Evolutionary conservation across 2,329 filamentous ascomycete species (phyloP).

Genomic region (Remersonia thermophila): DNA sequence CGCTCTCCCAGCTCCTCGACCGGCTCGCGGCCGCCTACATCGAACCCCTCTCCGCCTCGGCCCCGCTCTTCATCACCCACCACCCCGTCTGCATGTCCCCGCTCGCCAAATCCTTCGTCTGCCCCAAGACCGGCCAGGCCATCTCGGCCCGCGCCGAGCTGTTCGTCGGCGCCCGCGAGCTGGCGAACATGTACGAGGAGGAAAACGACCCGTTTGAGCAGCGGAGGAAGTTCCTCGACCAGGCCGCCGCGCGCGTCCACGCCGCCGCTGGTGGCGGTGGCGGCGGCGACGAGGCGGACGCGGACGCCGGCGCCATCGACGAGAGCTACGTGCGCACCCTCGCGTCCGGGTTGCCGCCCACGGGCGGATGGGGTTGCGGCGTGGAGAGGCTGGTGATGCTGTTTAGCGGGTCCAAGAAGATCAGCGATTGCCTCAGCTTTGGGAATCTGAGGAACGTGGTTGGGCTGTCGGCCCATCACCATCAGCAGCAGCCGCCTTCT

Average conservation of each 20-base stretch:
- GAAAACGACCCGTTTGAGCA: conserved; percentile 89
- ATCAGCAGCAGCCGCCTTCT: no score
- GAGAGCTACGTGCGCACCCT: conserved; percentile 75
- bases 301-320: conserved; percentile 49
- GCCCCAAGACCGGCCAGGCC: conserved; percentile 53
- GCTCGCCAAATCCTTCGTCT: conserved; percentile 73
- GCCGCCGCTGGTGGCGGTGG: conserved; percentile 28
- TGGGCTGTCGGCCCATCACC: conserved; percentile 28
- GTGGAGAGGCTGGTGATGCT: conserved; percentile 88
- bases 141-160: conserved; percentile 77
- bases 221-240: conserved; percentile 62
- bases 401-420: conserved; percentile 64
- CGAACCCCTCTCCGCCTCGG: conserved; percentile 56
- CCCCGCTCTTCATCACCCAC: conserved; percentile 75
- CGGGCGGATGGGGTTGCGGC: conserved; percentile 92
- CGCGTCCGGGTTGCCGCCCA: conserved; percentile 85
- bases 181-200: conserved; percentile 97
- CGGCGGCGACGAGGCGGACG: conserved; percentile 33
- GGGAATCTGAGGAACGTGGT: conserved; percentile 66
- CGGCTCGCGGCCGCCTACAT: conserved; percentile 63
- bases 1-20: conserved; percentile 63
- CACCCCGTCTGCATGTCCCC: conserved; percentile 88
- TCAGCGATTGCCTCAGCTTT: conserved; percentile 79
- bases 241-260: conserved; percentile 25
- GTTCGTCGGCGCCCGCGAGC: conserved; percentile 67